Conservation (phyloP, 345 rosid species). For the Chamaenerion angustifolium region DNA sequence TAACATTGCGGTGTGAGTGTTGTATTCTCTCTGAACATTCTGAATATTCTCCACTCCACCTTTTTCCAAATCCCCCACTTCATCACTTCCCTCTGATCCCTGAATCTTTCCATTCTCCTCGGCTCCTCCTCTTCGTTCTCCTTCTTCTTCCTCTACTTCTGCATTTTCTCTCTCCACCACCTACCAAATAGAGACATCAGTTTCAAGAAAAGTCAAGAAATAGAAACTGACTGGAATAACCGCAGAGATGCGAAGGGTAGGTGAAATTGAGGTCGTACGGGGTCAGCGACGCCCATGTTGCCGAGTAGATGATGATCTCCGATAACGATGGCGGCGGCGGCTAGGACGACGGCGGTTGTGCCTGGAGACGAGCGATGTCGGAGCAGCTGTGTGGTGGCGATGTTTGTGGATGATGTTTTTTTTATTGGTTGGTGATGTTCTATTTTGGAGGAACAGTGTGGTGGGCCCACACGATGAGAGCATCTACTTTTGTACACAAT, state of each 20-base stretch:
- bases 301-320: slow-evolving; percentile 5
- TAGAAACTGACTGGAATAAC: background rate
- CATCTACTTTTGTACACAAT: no score
- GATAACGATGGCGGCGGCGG: slow-evolving; percentile 27
- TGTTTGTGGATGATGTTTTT: background rate
- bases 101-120: slow-evolving; percentile 5
- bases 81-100: slow-evolving; percentile 18
- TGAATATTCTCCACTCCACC: slow-evolving; percentile 20
- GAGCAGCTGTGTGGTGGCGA: background rate
- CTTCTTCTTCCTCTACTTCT: slow-evolving; percentile 9
- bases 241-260: background rate
- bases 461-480: background rate
- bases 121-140: slow-evolving; percentile 4
- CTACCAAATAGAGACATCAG: background rate
- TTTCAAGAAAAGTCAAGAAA: background rate
- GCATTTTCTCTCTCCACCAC: slow-evolving; percentile 26
- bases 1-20: slow-evolving; percentile 34
- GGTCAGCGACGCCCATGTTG: slow-evolving; percentile 11
- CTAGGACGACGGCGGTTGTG: slow-evolving; percentile 9
- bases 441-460: background rate
- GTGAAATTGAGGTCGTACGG: background rate
- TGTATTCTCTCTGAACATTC: slow-evolving; percentile 13
- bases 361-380: no score
- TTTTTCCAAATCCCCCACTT: slow-evolving; percentile 33
- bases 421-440: background rate